Percentiles rank a stretch among this genome's conserved stretches.
Conservation (phyloP, 2,329 filamentous ascomycete species). For the Hypocrella siamensis region DNA sequence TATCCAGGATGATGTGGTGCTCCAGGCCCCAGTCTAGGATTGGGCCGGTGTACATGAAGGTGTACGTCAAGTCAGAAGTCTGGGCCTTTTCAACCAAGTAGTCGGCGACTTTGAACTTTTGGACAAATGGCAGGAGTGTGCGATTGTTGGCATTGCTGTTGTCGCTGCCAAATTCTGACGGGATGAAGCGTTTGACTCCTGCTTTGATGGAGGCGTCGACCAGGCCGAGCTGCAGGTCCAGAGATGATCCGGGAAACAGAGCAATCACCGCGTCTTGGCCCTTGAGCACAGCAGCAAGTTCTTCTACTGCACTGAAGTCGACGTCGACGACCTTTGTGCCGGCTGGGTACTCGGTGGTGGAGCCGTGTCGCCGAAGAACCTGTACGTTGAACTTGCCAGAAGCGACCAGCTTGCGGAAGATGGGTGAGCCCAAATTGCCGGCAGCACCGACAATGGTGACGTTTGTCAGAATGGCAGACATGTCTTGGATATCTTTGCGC, state of each 20-base stretch:
- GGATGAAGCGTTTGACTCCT: conserved; percentile 45
- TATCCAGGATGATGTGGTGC: conserved; percentile 26
- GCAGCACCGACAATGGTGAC: conserved; percentile 21
- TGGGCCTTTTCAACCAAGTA: conserved; percentile 23
- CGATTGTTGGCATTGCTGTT: conserved; percentile 14
- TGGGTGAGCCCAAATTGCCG: conserved; percentile 16
- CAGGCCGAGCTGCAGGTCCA: conserved; percentile 24
- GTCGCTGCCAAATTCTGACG: conserved; percentile 37
- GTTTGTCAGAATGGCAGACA: conserved; percentile 13
- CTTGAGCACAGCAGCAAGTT: conserved; percentile 32
- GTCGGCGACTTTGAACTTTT: conserved; percentile 29
- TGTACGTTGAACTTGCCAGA: conserved; percentile 19
- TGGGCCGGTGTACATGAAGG: conserved; percentile 31
- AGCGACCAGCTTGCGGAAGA: conserved; percentile 15
- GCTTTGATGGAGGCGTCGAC: conserved; percentile 43
- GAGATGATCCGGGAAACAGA: conserved; percentile 16
- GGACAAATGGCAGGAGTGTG: conserved; percentile 32
- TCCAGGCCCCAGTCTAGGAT: conserved; percentile 44
- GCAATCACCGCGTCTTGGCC: conserved; percentile 41
- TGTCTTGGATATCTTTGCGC: conserved; percentile 4
- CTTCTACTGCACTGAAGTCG: conserved; percentile 25
- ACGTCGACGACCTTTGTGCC: conserved; percentile 16
- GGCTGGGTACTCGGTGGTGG: conserved; percentile 17
- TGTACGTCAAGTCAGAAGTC: conserved; percentile 34
- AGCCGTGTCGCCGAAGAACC: conserved; percentile 22